These are phyloP conservation scores for Isatis tinctoria DNA, from an alignment of 345 rosid genomes.

Conservation along the genomic window DNA sequence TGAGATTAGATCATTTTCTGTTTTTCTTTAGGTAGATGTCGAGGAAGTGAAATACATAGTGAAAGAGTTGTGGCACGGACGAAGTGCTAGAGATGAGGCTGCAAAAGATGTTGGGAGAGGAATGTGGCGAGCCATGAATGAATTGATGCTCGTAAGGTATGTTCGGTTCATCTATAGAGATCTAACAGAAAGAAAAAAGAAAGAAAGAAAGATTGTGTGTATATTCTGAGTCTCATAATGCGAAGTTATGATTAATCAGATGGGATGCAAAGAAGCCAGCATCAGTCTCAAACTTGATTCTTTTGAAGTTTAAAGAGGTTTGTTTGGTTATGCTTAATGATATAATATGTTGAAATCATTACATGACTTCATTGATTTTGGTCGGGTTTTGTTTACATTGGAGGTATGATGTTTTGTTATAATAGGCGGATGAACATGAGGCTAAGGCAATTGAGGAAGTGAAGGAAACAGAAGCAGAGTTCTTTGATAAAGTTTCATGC, in stretches of 20 bases:
- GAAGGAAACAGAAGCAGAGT: slow-evolving; percentile 54
- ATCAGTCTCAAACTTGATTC: slow-evolving; percentile 72
- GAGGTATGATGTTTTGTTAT: background rate
- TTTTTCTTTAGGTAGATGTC: slow-evolving; percentile 59
- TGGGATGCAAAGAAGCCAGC: slow-evolving; percentile 87
- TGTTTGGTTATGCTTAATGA: slow-evolving; percentile 35
- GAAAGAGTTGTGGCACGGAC: slow-evolving; percentile 94
- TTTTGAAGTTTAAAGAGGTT: slow-evolving; percentile 89
- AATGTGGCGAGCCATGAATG: slow-evolving; percentile 88
- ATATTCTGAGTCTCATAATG: background rate
- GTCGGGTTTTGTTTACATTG: background rate
- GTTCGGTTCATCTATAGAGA: background rate
- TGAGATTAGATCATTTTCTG: background rate
- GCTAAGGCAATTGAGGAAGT: slow-evolving; percentile 59
- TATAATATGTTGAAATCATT: background rate
- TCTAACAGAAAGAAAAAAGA: too few species aligned
- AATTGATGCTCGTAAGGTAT: slow-evolving; percentile 91
- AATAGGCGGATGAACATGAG: slow-evolving; percentile 86
- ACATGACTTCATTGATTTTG: background rate
- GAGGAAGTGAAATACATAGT: slow-evolving; percentile 84
- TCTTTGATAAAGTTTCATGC: slow-evolving; percentile 50
- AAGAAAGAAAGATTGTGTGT: background rate
- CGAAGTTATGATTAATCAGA: slow-evolving; percentile 39
- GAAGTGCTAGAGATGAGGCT: slow-evolving; percentile 53
- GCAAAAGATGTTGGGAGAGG: slow-evolving; percentile 88